phyloP scores from a whole-genome alignment of 768 basidiomycete genomes.

The Sutorius australiensis region DNA sequence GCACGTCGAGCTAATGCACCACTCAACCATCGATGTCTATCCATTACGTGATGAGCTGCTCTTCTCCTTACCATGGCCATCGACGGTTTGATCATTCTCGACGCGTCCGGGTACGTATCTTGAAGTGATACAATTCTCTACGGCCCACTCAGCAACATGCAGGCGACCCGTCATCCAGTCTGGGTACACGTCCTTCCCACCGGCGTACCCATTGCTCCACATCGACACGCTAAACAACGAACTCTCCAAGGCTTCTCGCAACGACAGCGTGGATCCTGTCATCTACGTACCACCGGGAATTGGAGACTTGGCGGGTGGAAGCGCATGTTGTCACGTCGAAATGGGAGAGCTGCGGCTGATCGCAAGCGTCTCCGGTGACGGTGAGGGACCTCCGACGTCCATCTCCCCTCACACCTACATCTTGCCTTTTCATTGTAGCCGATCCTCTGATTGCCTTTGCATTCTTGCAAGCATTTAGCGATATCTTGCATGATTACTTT shows the following conservation, averaged over 20 bases:
- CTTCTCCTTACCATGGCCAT: constrained; percentile 52
- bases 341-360: constrained; percentile 73
- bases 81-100: constrained; percentile 79
- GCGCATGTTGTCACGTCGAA: constrained; percentile 80
- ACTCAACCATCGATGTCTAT: background rate
- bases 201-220: constrained; percentile 79
- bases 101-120: constrained; percentile 61
- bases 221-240: constrained; percentile 82
- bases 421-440: constrained; percentile 41
- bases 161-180: constrained; percentile 86
- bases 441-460: constrained; percentile 89
- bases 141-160: constrained; percentile 7
- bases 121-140: background rate
- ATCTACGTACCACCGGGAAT: constrained; percentile 54
- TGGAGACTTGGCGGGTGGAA: constrained; percentile 41
- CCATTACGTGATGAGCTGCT: background rate
- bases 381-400: constrained; percentile 37
- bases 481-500: constrained; percentile 83
- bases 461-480: constrained; percentile 80
- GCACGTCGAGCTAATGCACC: constrained; percentile 6
- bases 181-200: constrained; percentile 73
- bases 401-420: background rate
- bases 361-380: constrained; percentile 79
- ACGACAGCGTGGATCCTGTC: constrained; percentile 67
- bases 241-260: constrained; percentile 49